phyloP scores from a whole-genome alignment of 164 flowering plant genomes.

The Macadamia integrifolia region DNA sequence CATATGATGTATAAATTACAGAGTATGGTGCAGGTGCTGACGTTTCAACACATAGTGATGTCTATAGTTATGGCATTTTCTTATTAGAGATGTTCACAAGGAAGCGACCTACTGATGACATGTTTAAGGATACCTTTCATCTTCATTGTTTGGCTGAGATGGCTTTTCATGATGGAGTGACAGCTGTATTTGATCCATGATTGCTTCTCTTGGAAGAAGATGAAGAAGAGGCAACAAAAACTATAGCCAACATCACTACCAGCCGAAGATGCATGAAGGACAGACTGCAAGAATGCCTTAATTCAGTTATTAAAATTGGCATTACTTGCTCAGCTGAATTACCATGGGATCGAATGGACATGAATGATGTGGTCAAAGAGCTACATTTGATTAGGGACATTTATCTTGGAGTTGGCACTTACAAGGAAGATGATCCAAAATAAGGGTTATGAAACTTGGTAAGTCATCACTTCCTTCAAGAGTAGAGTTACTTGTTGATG shows the following conservation, averaged over 20 bases:
- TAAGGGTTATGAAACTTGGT: no score
- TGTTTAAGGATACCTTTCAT: conserved; percentile 23
- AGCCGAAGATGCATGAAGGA: no score
- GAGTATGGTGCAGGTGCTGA: conserved; percentile 28
- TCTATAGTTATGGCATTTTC: conserved; percentile 35
- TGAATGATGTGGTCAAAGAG: background rate
- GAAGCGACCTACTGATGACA: conserved; percentile 4
- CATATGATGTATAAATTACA: conserved; percentile 1
- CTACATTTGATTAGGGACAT: no score
- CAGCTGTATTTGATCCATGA: conserved; percentile 24
- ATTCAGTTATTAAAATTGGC: conserved; percentile 4
- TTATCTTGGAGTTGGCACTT: no score
- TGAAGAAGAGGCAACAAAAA: background rate
- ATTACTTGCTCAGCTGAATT: conserved; percentile 1
- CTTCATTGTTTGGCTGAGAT: conserved; percentile 15
- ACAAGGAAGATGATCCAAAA: background rate
- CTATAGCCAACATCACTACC: no score
- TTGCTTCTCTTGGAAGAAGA: conserved; percentile 1
- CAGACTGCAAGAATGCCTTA: background rate
- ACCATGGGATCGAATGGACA: conserved; percentile 1
- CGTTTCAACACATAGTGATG: conserved; percentile 17
- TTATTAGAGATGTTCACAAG: no score
- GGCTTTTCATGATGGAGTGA: conserved; percentile 23
- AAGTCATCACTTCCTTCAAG: background rate
- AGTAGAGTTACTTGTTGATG: no score